phyloP scores from a whole-genome alignment of 2,329 filamentous ascomycete species.

The Xylariaceae sp. region DNA sequence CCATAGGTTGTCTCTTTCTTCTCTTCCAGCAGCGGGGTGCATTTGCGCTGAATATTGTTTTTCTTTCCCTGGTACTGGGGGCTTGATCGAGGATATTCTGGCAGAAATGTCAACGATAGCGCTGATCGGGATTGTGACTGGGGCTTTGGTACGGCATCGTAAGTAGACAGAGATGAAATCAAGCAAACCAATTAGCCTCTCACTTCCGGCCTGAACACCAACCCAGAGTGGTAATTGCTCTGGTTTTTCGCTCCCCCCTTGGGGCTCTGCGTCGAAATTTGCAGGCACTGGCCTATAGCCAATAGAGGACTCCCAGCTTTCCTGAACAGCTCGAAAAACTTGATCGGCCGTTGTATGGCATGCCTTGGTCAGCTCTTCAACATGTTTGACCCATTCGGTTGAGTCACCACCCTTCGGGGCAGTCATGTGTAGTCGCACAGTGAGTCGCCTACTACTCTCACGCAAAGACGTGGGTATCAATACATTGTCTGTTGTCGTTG shows the following conservation, averaged over 20 bases:
- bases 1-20: constrained; percentile 80
- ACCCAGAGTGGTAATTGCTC: constrained; percentile 65
- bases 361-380: constrained; percentile 57
- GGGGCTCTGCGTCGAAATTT: constrained; percentile 41
- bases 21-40: constrained; percentile 69
- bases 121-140: constrained; percentile 65
- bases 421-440: constrained; percentile 71
- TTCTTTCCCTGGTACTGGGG: constrained; percentile 40
- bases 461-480: constrained; percentile 50
- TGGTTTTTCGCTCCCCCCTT: constrained; percentile 39
- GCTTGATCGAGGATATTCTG: constrained; percentile 64
- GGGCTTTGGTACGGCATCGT: constrained; percentile 56
- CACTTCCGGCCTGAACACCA: constrained; percentile 68
- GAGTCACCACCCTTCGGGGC: constrained; percentile 73
- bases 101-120: constrained; percentile 64
- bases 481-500: constrained; percentile 50
- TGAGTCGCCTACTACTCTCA: constrained; percentile 57
- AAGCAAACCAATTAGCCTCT: constrained; percentile 65
- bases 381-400: constrained; percentile 72
- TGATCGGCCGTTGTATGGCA: constrained; percentile 70
- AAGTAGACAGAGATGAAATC: constrained; percentile 61
- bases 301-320: constrained; percentile 72
- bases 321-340: constrained; percentile 72
- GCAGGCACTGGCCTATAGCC: constrained; percentile 41
- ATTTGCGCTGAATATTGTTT: constrained; percentile 52